Percentiles rank a stretch among this genome's conserved stretches.
These are phyloP conservation scores for Cucurbita maxima DNA, from an alignment of 306 rosid genomes.

Conservation along the genomic window DNA sequence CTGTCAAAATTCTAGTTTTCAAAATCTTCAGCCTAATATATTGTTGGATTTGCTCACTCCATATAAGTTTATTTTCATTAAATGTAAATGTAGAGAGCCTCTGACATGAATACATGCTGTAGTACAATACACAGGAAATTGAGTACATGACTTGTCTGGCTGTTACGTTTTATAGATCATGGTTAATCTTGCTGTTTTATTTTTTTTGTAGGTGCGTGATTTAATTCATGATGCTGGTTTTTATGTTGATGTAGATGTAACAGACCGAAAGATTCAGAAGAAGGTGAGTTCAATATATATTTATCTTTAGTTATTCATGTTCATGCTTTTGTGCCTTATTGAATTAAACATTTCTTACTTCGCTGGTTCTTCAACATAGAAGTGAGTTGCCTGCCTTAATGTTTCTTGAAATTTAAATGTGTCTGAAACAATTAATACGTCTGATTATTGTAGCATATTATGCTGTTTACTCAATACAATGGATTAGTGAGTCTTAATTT, in stretches of 20 bases:
- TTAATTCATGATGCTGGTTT: conserved; percentile 61
- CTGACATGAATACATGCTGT: neutral
- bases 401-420: no score
- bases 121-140: neutral
- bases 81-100: neutral
- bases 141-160: neutral
- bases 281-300: conserved; percentile 26
- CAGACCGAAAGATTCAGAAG: conserved; percentile 83
- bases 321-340: neutral
- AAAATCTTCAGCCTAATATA: neutral
- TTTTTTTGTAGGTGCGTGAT: conserved; percentile 44
- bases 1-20: neutral
- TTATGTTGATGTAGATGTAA: conserved; percentile 65
- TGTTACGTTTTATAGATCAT: neutral
- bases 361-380: neutral
- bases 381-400: neutral
- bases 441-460: neutral
- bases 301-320: neutral
- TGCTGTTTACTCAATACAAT: neutral
- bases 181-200: neutral
- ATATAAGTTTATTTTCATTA: neutral
- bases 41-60: no score
- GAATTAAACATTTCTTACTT: neutral
- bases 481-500: neutral
- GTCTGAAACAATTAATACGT: neutral